These are phyloP conservation scores for Sugiyamaella grinbergsii DNA, from an alignment of 1,139 yeast species.

Conservation along the genomic window DNA sequence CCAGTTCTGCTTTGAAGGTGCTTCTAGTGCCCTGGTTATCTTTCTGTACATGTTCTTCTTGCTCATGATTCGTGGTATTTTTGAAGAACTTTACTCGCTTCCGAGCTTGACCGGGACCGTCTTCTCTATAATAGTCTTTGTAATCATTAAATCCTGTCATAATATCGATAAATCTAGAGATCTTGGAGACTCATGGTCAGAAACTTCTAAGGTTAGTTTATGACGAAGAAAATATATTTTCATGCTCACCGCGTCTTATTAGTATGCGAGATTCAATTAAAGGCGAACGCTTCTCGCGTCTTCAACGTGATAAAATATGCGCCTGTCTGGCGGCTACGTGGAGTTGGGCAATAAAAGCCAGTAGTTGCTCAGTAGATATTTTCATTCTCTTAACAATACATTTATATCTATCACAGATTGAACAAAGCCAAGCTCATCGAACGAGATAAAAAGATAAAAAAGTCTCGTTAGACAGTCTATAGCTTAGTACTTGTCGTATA, in stretches of 20 bases:
- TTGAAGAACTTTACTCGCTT: constrained; percentile 17
- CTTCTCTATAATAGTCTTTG: constrained; percentile 13
- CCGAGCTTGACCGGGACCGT: background rate
- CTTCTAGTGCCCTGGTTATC: background rate
- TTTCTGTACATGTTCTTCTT: background rate
- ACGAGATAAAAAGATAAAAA: too few species aligned
- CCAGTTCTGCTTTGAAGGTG: constrained; percentile 27
- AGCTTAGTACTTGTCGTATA: constrained; percentile 5
- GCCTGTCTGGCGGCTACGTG: background rate
- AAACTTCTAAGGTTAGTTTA: background rate
- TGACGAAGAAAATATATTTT: background rate
- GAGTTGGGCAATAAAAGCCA: background rate
- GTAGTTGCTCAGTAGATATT: background rate
- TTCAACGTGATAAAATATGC: background rate
- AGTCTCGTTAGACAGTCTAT: background rate
- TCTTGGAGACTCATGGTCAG: background rate
- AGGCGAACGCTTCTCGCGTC: background rate
- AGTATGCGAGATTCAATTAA: background rate
- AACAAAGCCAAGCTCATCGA: constrained; percentile 1
- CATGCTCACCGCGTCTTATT: background rate
- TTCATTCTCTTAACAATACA: background rate
- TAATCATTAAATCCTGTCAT: constrained; percentile 9
- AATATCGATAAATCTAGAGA: too few species aligned
- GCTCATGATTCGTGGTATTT: background rate
- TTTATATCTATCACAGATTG: constrained; percentile 5